Conservation (phyloP, 208 protist genomes). For the Crithidia mellificae region DNA sequence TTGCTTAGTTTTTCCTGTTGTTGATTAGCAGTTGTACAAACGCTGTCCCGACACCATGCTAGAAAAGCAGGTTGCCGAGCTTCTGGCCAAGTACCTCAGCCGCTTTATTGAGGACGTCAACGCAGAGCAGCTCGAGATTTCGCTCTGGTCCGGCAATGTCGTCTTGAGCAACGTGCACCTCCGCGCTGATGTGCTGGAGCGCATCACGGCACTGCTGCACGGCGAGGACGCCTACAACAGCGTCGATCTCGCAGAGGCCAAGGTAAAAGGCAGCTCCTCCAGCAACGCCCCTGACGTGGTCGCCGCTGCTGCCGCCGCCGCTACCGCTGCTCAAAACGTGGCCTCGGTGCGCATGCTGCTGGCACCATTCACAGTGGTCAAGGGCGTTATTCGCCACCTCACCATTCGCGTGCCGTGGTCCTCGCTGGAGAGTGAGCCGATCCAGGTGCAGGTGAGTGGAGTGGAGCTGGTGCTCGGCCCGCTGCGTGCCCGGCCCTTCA, state of each 20-base stretch:
- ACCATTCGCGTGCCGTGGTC: slow-evolving; percentile 78
- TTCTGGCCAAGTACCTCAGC: slow-evolving; percentile 65
- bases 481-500: slow-evolving; percentile 54
- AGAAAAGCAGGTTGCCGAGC: slow-evolving; percentile 67
- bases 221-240: neutral
- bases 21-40: too few relatives aligned
- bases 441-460: slow-evolving; percentile 60
- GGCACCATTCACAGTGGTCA: slow-evolving; percentile 73
- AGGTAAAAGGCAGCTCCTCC: neutral
- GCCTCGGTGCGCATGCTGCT: slow-evolving; percentile 55
- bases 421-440: slow-evolving; percentile 62
- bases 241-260: neutral
- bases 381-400: slow-evolving; percentile 66
- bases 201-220: slow-evolving; percentile 42
- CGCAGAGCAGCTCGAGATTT: slow-evolving; percentile 75
- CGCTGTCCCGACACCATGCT: slow-evolving; percentile 69
- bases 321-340: neutral
- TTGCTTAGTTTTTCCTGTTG: too few relatives aligned
- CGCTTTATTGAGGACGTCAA: slow-evolving; percentile 76
- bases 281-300: neutral
- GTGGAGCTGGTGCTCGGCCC: slow-evolving; percentile 76
- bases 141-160: slow-evolving; percentile 80
- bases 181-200: slow-evolving; percentile 59
- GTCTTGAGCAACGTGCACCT: slow-evolving; percentile 73
- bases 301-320: neutral